Conservation (phyloP, 148 eudicot species). For the Drosera capensis region DNA sequence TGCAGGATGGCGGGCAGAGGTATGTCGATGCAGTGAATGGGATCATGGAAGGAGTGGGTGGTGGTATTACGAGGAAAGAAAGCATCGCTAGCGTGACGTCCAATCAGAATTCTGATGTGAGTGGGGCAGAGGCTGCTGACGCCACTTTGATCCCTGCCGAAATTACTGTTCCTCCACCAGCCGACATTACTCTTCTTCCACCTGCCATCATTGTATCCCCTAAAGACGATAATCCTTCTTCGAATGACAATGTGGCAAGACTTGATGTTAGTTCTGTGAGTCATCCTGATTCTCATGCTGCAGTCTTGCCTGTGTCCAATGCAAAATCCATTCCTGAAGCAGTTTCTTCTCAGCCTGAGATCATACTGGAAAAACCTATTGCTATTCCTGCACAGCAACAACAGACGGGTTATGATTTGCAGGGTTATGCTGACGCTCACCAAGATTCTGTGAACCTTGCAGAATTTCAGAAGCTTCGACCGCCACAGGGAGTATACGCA, state of each 20-base stretch:
- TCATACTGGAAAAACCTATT: slow-evolving; percentile 27
- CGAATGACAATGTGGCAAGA: slow-evolving; percentile 28
- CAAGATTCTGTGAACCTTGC: slow-evolving; percentile 31
- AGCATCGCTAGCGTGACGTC: slow-evolving; percentile 68
- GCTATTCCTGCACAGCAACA: slow-evolving; percentile 26
- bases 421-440: slow-evolving; percentile 45
- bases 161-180: slow-evolving; percentile 19
- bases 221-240: slow-evolving; percentile 19
- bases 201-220: slow-evolving; percentile 32
- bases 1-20: slow-evolving; percentile 52
- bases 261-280: slow-evolving; percentile 15
- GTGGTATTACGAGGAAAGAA: slow-evolving; percentile 45
- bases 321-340: slow-evolving; percentile 15
- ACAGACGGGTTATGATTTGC: slow-evolving; percentile 25
- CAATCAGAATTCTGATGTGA: slow-evolving; percentile 74
- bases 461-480: slow-evolving; percentile 34
- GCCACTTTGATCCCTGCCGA: slow-evolving; percentile 24
- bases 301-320: slow-evolving; percentile 16
- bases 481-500: slow-evolving; percentile 49
- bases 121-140: slow-evolving; percentile 52
- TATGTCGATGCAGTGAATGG: slow-evolving; percentile 93
- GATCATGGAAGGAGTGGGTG: slow-evolving; percentile 24
- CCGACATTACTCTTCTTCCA: no score
- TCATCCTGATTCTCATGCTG: slow-evolving; percentile 20
- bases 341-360: slow-evolving; percentile 21